phyloP scores from a whole-genome alignment of 495 filamentous ascomycete species.

The Penicillium canariense region DNA sequence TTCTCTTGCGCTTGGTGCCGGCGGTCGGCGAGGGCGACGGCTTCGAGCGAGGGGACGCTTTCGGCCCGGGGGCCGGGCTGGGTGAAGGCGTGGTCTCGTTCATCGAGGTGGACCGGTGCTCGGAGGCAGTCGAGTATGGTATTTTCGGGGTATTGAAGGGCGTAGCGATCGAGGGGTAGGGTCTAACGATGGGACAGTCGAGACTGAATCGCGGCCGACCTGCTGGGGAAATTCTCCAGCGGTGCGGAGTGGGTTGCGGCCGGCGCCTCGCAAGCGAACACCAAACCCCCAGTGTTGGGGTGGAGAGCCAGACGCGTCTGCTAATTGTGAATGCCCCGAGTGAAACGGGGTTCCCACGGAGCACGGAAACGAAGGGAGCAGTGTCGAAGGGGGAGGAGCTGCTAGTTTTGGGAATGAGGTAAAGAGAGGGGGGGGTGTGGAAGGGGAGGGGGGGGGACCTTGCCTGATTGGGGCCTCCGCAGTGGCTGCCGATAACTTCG shows the following conservation, averaged over 20 bases:
- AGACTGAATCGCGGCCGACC: constrained; percentile 3
- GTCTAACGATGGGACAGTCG: not conserved
- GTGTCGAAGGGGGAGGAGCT: not conserved
- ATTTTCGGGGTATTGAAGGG: not conserved
- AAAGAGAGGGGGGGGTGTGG: constrained; percentile 8
- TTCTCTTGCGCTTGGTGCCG: constrained; percentile 65
- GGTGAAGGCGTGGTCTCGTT: constrained; percentile 40
- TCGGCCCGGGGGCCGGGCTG: constrained; percentile 34
- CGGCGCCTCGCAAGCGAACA: constrained; percentile 33
- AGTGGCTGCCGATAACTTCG: constrained; percentile 2
- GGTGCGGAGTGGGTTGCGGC: constrained; percentile 25
- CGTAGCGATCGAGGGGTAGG: not conserved
- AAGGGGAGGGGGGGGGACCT: constrained; percentile 11
- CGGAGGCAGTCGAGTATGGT: not conserved
- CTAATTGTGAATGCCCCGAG: constrained; percentile 18
- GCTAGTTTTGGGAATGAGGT: not conserved
- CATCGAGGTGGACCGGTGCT: constrained; percentile 21
- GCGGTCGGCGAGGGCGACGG: constrained; percentile 39
- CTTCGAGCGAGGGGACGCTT: constrained; percentile 28
- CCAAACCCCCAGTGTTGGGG: constrained; percentile 29
- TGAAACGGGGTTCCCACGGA: not conserved
- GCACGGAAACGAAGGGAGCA: not conserved
- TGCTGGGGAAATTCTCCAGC: constrained; percentile 10
- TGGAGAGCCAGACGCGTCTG: constrained; percentile 19
- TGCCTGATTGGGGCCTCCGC: constrained; percentile 17